These are phyloP conservation scores for Naganishia onofrii DNA, from an alignment of 768 basidiomycete genomes.

Conservation along the genomic window DNA sequence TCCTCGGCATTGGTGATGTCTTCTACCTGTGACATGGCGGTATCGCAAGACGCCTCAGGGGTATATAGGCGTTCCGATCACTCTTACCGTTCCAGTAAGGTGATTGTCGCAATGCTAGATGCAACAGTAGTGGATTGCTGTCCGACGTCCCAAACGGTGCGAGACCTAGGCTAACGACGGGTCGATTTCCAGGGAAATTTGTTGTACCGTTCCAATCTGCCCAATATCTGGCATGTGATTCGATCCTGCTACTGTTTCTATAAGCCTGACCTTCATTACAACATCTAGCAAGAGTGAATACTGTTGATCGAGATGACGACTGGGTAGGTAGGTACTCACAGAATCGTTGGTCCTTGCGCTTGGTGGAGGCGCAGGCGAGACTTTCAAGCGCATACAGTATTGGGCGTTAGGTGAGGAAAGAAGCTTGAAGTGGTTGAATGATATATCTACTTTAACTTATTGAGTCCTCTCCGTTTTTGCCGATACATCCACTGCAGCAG, in stretches of 20 bases:
- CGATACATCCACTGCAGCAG: too few species aligned
- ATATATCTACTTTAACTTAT: too few species aligned
- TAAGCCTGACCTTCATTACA: background rate
- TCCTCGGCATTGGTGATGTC: constrained; percentile 7
- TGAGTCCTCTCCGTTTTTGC: too few species aligned
- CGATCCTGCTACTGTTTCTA: background rate
- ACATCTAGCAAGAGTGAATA: background rate
- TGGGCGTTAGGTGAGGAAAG: too few species aligned
- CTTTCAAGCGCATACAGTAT: too few species aligned
- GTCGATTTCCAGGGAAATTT: background rate
- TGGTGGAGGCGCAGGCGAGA: background rate
- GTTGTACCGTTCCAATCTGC: background rate
- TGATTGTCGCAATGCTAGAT: background rate
- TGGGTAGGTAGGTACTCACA: too few species aligned
- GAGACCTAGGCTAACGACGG: background rate
- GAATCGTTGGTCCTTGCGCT: background rate
- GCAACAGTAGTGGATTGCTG: background rate
- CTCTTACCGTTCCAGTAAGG: background rate
- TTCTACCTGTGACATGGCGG: constrained; percentile 18
- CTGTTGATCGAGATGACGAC: constrained; percentile 4
- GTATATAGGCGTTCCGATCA: background rate
- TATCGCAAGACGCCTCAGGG: background rate
- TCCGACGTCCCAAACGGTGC: background rate
- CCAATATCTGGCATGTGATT: background rate
- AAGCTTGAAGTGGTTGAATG: too few species aligned